These are phyloP conservation scores for Echium plantagineum DNA, from an alignment of 257 asterid genomes.

Conservation along the genomic window DNA sequence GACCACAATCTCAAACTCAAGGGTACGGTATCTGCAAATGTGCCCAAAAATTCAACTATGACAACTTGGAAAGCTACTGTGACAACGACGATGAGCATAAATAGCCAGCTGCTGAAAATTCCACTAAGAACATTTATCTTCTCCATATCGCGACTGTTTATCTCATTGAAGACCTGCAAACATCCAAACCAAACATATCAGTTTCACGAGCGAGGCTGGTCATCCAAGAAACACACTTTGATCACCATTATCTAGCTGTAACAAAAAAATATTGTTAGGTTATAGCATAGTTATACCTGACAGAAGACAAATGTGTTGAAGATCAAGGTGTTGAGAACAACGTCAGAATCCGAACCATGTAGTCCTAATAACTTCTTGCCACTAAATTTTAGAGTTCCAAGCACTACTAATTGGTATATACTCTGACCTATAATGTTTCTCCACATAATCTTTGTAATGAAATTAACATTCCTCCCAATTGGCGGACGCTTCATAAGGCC, in stretches of 20 bases:
- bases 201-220: not conserved
- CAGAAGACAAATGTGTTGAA: slow-evolving; percentile 87
- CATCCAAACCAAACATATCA: not conserved
- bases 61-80: slow-evolving; percentile 56
- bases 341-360: slow-evolving; percentile 29
- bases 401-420: slow-evolving; percentile 51
- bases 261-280: not conserved
- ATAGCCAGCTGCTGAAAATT: slow-evolving; percentile 56
- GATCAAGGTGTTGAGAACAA: slow-evolving; percentile 51
- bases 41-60: slow-evolving; percentile 54
- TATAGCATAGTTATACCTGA: slow-evolving; percentile 30
- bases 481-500: slow-evolving; percentile 66
- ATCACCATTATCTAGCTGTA: too few relatives aligned
- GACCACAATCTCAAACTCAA: slow-evolving; percentile 45
- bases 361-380: slow-evolving; percentile 45
- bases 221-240: not conserved
- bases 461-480: slow-evolving; percentile 39
- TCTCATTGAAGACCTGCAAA: slow-evolving; percentile 61
- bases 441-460: slow-evolving; percentile 77
- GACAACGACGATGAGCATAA: slow-evolving; percentile 34
- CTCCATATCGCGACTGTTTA: slow-evolving; percentile 85
- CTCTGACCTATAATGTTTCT: slow-evolving; percentile 75
- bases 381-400: slow-evolving; percentile 37
- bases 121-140: slow-evolving; percentile 54
- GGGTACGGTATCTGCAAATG: slow-evolving; percentile 54